phyloP scores from a whole-genome alignment of 2,329 filamentous ascomycete genomes.

The Blastomyces silverae region DNA sequence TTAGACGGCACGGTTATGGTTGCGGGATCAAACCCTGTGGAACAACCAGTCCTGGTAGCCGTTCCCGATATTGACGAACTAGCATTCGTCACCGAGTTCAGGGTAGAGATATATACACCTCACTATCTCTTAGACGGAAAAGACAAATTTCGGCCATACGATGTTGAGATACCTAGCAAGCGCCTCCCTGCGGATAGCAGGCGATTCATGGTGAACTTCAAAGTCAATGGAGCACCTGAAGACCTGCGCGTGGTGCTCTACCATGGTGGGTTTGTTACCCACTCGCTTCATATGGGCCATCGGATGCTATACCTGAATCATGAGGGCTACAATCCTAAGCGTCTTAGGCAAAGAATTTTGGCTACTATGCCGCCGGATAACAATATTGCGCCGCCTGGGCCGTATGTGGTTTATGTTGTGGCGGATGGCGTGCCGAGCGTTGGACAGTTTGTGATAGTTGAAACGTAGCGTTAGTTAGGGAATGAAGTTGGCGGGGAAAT shows the following conservation, averaged over 20 bases:
- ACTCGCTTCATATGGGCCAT: slow-evolving; percentile 56
- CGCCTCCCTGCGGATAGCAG: slow-evolving; percentile 41
- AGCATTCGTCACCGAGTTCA: slow-evolving; percentile 53
- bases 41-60: slow-evolving; percentile 48
- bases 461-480: neutral
- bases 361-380: slow-evolving; percentile 51
- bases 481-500: neutral
- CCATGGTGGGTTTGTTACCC: slow-evolving; percentile 56
- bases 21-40: slow-evolving; percentile 55
- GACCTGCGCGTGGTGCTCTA: slow-evolving; percentile 49
- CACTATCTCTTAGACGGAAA: slow-evolving; percentile 53
- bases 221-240: slow-evolving; percentile 38
- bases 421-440: slow-evolving; percentile 50
- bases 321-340: slow-evolving; percentile 42
- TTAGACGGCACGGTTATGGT: slow-evolving; percentile 55
- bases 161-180: slow-evolving; percentile 43
- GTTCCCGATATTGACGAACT: slow-evolving; percentile 38
- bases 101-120: slow-evolving; percentile 56
- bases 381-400: slow-evolving; percentile 53
- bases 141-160: slow-evolving; percentile 43
- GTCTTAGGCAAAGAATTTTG: slow-evolving; percentile 40
- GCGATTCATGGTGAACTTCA: slow-evolving; percentile 47
- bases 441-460: slow-evolving; percentile 46
- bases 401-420: slow-evolving; percentile 55
- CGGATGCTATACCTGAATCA: slow-evolving; percentile 51